Evolutionary conservation across 257 asterid species (phyloP), one percentile per base, ranked within the genome.

Genomic region (Vinca minor): DNA sequence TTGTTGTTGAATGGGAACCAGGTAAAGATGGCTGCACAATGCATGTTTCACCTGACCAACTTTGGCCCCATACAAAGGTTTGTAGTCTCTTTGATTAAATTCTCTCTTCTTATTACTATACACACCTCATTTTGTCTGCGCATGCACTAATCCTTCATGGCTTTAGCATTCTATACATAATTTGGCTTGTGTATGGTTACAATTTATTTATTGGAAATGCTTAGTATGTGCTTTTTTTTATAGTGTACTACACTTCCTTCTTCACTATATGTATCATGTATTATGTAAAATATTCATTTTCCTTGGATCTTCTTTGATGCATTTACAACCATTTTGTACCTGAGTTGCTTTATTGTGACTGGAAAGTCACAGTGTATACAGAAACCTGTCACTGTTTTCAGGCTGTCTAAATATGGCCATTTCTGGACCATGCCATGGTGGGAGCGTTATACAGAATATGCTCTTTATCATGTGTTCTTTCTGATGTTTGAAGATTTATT

Each of bases 51-150:
- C 99, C 97, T 10, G 97, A 93, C 72, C 99, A 93, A 72, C 94
- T 87, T 67, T 93, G 97, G 97, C 96, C 99, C 50, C 99, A 89
- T 54, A 89, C 99, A 9, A 93, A 93, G 99, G 99, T 93, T 60
- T 72, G 81, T 73, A 20, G 23, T 44, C 23, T 38, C 38, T 42
- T 44, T 64, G 35, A 17, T 56, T 13, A 34, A 55, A 3, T 11
- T 54, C 52, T 62, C 18, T 42, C 3, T 42, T 4, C 28, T 66
- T 55, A 13, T 31, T 69, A 59, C 65, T n/a, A 65, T 1, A 25
- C 53, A 12, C 41, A 5, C 34, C 15, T 8, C 21, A 55, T 55
- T 29, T 8, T 29, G n/a, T n/a, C 20, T 55, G 39, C 15, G 10
- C 17, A 42, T 4, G 31, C 21, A 55, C 39, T 2, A 55, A 18